Conservation (phyloP, 2,329 filamentous ascomycete genomes). For the Kalaharituber pfeilii region DNA sequence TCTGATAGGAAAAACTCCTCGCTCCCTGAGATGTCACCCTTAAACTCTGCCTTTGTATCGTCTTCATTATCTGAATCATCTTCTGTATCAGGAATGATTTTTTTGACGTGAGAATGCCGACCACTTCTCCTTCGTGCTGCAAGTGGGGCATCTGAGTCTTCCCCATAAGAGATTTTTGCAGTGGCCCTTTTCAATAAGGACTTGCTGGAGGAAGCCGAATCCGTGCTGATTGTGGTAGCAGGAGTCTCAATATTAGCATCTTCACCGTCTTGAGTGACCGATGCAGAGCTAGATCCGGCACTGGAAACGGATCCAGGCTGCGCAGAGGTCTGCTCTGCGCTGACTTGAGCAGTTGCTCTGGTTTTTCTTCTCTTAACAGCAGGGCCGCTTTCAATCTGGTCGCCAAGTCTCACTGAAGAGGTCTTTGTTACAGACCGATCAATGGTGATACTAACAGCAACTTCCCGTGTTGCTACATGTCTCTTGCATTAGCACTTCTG, state of each 20-base stretch:
- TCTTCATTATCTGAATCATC: conserved; percentile 7
- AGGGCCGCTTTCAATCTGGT: neutral
- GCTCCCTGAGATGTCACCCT: conserved; percentile 25
- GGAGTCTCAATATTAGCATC: conserved; percentile 11
- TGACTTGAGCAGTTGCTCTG: neutral
- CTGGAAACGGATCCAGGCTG: neutral
- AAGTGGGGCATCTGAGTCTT: neutral
- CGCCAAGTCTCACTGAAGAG: neutral
- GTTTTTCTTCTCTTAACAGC: neutral
- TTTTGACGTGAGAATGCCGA: neutral
- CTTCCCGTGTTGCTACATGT: too few species aligned
- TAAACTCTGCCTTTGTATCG: conserved; percentile 23
- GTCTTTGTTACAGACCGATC: too few species aligned
- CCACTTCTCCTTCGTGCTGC: neutral
- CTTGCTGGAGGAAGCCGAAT: neutral
- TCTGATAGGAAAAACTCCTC: conserved; percentile 9
- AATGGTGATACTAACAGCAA: too few species aligned
- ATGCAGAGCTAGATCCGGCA: neutral
- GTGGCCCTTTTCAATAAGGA: neutral
- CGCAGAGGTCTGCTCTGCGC: neutral
- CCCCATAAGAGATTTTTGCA: neutral
- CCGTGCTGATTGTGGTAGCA: conserved; percentile 7
- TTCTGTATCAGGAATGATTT: neutral
- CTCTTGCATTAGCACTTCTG: too few species aligned
- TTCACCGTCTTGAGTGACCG: neutral